phyloP scores from a whole-genome alignment of 371 early-diverging fungal genomes.

The Gilbertella persicaria region DNA sequence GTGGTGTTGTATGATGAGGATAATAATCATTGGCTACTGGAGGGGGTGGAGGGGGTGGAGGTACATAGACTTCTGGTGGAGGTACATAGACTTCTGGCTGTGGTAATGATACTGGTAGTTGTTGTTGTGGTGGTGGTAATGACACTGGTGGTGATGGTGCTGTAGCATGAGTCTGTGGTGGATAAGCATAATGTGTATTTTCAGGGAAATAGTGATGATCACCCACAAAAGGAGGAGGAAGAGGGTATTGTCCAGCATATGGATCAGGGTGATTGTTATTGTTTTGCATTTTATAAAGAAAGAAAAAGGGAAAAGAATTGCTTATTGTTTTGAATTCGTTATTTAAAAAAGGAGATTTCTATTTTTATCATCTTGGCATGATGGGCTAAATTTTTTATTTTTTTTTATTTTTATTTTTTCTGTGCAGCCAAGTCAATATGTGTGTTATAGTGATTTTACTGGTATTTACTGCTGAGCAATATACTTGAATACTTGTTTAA shows the following conservation, averaged over 20 bases:
- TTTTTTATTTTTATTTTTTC: too few relatives aligned
- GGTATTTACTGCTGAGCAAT: too few relatives aligned
- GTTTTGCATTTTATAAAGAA: background rate
- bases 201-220: too few relatives aligned
- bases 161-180: background rate
- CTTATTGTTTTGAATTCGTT: too few relatives aligned
- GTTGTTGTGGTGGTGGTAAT: background rate
- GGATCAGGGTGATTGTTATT: slow-evolving; percentile 24
- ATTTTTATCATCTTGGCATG: too few relatives aligned
- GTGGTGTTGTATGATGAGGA: background rate
- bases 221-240: slow-evolving; percentile 25
- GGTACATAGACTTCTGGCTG: background rate
- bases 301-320: slow-evolving; percentile 2
- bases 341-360: too few relatives aligned
- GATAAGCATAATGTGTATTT: too few relatives aligned
- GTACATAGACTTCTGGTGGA: background rate
- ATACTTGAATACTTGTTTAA: too few relatives aligned
- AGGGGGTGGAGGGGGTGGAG: background rate
- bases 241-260: slow-evolving; percentile 39
- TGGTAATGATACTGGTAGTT: too few relatives aligned
- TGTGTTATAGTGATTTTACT: too few relatives aligned
- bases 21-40: background rate
- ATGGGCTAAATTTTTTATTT: too few relatives aligned
- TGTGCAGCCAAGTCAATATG: too few relatives aligned
- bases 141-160: background rate